Conservation (phyloP, 768 basidiomycete species). For the Lactarius hengduanensis region DNA sequence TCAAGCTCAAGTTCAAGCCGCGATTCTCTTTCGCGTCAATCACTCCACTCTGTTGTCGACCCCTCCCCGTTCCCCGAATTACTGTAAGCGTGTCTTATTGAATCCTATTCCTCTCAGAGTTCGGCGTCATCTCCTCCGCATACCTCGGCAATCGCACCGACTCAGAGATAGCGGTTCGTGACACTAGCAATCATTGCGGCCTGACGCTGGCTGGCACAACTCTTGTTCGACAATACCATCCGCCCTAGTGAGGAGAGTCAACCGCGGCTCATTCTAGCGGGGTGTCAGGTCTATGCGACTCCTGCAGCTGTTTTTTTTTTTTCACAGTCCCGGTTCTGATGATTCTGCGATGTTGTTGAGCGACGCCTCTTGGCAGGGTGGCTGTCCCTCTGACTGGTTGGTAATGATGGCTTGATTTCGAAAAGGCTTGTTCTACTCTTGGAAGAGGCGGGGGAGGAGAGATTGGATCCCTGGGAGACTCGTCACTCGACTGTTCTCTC, state of each 20-base stretch:
- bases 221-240: not conserved
- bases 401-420: not conserved
- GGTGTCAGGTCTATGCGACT: not conserved
- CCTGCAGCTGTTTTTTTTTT: not conserved
- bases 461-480: not conserved
- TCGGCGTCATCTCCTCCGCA: not conserved
- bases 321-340: not conserved
- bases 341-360: not conserved
- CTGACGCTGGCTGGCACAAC: not conserved
- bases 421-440: not conserved
- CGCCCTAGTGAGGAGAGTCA: not conserved
- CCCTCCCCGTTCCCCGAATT: not conserved
- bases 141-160: not conserved
- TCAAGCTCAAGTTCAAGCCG: too few relatives aligned
- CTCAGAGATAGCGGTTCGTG: not conserved
- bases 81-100: not conserved
- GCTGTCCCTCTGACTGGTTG: constrained; percentile 13
- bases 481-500: not conserved
- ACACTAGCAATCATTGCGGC: not conserved
- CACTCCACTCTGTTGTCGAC: not conserved
- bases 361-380: not conserved
- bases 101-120: not conserved
- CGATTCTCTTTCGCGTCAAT: not conserved
- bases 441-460: not conserved
- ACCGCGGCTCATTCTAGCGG: not conserved